Evolutionary conservation across 345 rosid genomes (phyloP), one percentile per base, ranked within the genome.

Genomic region (Trapa bicornis): DNA sequence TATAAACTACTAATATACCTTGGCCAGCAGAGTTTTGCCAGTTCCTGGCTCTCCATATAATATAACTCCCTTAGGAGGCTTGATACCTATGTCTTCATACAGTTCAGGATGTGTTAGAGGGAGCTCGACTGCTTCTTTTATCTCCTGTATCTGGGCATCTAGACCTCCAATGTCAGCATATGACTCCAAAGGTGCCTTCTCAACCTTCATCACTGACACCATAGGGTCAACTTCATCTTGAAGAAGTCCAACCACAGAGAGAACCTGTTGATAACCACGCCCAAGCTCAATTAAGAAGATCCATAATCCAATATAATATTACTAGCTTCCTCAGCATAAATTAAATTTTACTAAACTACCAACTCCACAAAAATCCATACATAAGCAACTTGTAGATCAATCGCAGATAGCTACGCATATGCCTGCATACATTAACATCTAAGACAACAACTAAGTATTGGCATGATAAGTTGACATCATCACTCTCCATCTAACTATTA

Each of bases 181-280:
- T 3, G 99, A 94, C 70, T 94, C 99, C 80, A 91, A 68, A 37
- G 97, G 99, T 72, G 99, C 99, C 83, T 91, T 91, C 79, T 95
- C 97, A 15, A 91, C 99, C 78, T 95, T 95, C 99, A 95, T 95
- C 64, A 95, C 97, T 32, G 97, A 91, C 69, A 95, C 97, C 97
- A 95, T 91, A 48, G 97, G 99, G 79, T 95, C 99, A 65, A 95
- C 99, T 53, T 95, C 97, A 81, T 95, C 97, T 77, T 91, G 97
- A 15, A 94, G 87, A 75, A 91, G 87, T 61, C 99, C 99, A 80
- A 91, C 99, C 52, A 94, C 99, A 37, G 96, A 91, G 3, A 94
- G 85, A 62, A 89, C 93, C 99, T 94, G 74, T 37, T 37, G 68
- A 50, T 16, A 38, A 17, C 29, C 64, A 53, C 14, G 4, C n/a